Evolutionary conservation across 805 yeast species (phyloP).

Genomic region (Saccharomycopsis amapae): DNA sequence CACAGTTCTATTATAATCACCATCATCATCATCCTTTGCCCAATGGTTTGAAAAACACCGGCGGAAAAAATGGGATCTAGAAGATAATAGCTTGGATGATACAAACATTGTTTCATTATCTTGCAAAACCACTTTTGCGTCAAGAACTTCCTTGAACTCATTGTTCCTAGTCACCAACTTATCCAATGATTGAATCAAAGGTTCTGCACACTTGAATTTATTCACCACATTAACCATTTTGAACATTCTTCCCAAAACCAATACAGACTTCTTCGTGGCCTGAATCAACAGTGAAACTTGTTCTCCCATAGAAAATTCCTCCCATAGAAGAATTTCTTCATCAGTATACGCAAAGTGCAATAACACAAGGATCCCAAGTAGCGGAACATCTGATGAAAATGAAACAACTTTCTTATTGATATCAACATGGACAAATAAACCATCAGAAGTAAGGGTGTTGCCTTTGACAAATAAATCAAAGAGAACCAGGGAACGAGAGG

Average conservation of each 20-base stretch:
- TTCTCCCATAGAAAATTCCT: constrained; percentile 23
- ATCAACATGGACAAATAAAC: too few relatives aligned
- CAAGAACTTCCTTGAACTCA: constrained; percentile 24
- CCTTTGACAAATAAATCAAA: constrained; percentile 2
- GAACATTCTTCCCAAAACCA: constrained; percentile 26
- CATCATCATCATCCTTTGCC: constrained; percentile 28
- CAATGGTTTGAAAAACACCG: constrained; percentile 50
- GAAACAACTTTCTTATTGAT: too few relatives aligned
- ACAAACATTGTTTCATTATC: constrained; percentile 39
- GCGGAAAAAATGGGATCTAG: constrained; percentile 59
- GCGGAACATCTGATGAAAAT: too few relatives aligned
- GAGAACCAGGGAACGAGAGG: constrained; percentile 30
- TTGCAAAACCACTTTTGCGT: constrained; percentile 39
- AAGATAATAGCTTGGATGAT: constrained; percentile 35
- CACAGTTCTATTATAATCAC: constrained; percentile 22
- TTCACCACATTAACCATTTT: constrained; percentile 28
- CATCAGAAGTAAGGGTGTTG: too few relatives aligned
- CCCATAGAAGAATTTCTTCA: constrained; percentile 40
- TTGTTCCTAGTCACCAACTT: not conserved
- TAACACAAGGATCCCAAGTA: too few relatives aligned
- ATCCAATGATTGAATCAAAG: not conserved
- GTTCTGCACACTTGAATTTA: constrained; percentile 10
- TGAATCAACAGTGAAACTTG: constrained; percentile 29
- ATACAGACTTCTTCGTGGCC: constrained; percentile 28
- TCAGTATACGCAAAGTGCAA: constrained; percentile 48